phyloP scores from a whole-genome alignment of 2,329 filamentous ascomycete species.

The Onygena corvina region DNA sequence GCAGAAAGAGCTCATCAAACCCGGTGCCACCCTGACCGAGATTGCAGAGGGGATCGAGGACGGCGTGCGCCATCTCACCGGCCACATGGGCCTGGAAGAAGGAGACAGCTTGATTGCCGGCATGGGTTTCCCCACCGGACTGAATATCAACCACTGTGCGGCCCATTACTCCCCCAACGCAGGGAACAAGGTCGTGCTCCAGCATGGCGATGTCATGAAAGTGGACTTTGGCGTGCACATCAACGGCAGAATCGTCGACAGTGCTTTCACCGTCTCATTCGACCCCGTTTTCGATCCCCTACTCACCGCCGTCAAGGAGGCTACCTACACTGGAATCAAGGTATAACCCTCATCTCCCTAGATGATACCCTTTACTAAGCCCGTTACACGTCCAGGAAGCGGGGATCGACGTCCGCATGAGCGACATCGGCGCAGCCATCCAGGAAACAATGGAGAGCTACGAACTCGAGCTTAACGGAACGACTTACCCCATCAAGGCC shows the following conservation, averaged over 20 bases:
- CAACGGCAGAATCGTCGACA: constrained; percentile 60
- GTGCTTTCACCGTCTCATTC: constrained; percentile 57
- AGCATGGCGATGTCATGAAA: constrained; percentile 59
- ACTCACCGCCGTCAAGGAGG: constrained; percentile 53
- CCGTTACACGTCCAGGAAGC: constrained; percentile 47
- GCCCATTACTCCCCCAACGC: constrained; percentile 82
- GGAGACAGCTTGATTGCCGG: constrained; percentile 68
- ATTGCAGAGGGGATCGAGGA: constrained; percentile 84
- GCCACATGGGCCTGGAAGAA: constrained; percentile 62
- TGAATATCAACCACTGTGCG: constrained; percentile 73
- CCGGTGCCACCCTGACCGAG: constrained; percentile 65
- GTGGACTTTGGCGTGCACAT: constrained; percentile 61
- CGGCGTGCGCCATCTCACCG: constrained; percentile 62
- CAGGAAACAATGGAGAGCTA: constrained; percentile 92
- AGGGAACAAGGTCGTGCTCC: constrained; percentile 62
- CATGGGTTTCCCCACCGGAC: constrained; percentile 75
- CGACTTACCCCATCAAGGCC: constrained; percentile 66
- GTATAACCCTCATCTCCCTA: constrained; percentile 22
- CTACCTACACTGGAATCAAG: constrained; percentile 62
- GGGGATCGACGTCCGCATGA: constrained; percentile 80
- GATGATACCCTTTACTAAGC: background rate
- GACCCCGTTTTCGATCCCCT: constrained; percentile 58
- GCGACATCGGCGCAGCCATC: constrained; percentile 70
- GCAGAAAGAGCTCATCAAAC: constrained; percentile 60
- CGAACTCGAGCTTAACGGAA: constrained; percentile 71